Percentiles rank a stretch among this genome's conserved stretches.
These are phyloP conservation scores for Sporisorium scitamineum DNA, from an alignment of 1,284 basidiomycete genomes.

Conservation along the genomic window DNA sequence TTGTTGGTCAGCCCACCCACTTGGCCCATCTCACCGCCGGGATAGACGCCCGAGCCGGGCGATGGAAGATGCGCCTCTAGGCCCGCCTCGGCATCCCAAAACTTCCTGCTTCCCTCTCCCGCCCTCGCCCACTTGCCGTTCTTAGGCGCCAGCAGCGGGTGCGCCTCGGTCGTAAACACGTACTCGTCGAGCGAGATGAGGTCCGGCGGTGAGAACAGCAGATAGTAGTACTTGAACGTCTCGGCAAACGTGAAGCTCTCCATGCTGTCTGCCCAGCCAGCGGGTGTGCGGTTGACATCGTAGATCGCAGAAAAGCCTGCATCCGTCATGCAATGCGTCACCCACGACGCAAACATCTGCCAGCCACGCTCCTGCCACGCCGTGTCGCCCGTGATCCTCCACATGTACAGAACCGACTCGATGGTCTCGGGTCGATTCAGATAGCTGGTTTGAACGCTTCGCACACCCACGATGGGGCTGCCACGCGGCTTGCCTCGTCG, in stretches of 20 bases:
- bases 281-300: slow-evolving; percentile 70
- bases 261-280: slow-evolving; percentile 69
- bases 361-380: slow-evolving; percentile 74
- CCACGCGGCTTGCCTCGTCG: slow-evolving; percentile 53
- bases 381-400: slow-evolving; percentile 73
- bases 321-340: slow-evolving; percentile 70
- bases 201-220: slow-evolving; percentile 72
- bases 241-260: slow-evolving; percentile 74
- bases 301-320: slow-evolving; percentile 70
- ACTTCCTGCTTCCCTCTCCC: slow-evolving; percentile 53
- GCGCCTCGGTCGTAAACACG: slow-evolving; percentile 72
- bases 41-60: slow-evolving; percentile 33
- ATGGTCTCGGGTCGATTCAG: slow-evolving; percentile 73
- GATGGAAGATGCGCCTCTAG: slow-evolving; percentile 37
- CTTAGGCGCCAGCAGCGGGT: slow-evolving; percentile 63
- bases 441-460: slow-evolving; percentile 43
- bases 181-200: slow-evolving; percentile 74
- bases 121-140: slow-evolving; percentile 53
- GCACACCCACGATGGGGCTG: slow-evolving; percentile 64
- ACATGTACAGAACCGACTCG: slow-evolving; percentile 74
- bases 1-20: slow-evolving; percentile 61
- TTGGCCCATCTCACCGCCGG: slow-evolving; percentile 58
- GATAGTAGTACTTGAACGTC: slow-evolving; percentile 71
- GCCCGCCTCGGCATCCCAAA: slow-evolving; percentile 42
- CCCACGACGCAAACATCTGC: slow-evolving; percentile 75